Percentiles rank a stretch among this genome's conserved stretches.
Evolutionary conservation across 345 rosid genomes (phyloP).

Genomic region (Balakata baccata): DNA sequence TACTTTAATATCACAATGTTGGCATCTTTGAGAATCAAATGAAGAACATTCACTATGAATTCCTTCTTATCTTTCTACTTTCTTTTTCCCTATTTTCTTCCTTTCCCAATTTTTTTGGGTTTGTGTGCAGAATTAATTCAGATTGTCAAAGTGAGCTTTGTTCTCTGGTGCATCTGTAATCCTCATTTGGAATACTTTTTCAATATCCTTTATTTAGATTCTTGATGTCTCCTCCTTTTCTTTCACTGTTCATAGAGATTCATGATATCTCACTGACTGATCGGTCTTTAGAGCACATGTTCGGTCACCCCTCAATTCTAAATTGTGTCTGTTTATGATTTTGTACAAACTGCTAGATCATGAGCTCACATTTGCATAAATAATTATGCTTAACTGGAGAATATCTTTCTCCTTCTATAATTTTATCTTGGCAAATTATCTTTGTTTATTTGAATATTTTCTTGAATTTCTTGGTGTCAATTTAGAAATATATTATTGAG

Average conservation of each 20-base stretch:
- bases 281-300: constrained; percentile 14
- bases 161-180: not conserved
- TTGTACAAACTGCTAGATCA: not conserved
- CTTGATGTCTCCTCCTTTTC: not conserved
- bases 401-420: too few relatives aligned
- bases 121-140: constrained; percentile 1
- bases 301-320: not conserved
- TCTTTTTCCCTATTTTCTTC: not conserved
- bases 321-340: constrained; percentile 3
- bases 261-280: constrained; percentile 4
- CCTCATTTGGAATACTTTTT: constrained; percentile 2
- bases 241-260: not conserved
- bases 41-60: constrained; percentile 1
- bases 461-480: not conserved
- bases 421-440: not conserved
- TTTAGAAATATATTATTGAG: not conserved
- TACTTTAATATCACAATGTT: constrained; percentile 5
- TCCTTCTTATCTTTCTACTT: constrained; percentile 7
- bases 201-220: constrained; percentile 5
- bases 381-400: too few relatives aligned
- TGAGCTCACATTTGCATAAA: not conserved
- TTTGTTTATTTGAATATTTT: not conserved
- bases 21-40: constrained; percentile 3
- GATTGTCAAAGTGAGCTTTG: constrained; percentile 11
- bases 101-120: not conserved